Evolutionary conservation across 352 stramenopile genomes (phyloP).

Genomic region (Phytophthora capsici): DNA sequence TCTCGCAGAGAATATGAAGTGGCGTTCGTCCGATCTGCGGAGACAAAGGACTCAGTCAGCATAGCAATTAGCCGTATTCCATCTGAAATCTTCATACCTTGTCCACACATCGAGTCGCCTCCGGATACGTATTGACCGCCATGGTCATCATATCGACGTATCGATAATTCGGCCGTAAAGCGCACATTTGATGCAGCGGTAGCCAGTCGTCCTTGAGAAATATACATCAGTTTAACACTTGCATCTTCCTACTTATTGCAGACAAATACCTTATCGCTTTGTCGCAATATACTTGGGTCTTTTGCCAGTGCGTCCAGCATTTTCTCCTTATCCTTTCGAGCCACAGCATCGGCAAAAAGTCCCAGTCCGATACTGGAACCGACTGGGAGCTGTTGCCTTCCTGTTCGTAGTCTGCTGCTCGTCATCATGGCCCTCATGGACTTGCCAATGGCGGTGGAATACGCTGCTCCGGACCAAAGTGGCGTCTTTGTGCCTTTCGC

Average conservation of each 20-base stretch:
- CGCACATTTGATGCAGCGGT: slow-evolving; percentile 63
- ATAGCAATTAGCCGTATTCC: not conserved
- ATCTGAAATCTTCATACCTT: slow-evolving; percentile 33
- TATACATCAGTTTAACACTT: not conserved
- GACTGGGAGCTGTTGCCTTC: not conserved
- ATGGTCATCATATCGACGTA: slow-evolving; percentile 65
- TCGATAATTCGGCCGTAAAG: slow-evolving; percentile 51
- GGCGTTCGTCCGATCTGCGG: slow-evolving; percentile 48
- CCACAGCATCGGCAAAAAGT: slow-evolving; percentile 44
- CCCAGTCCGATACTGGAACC: slow-evolving; percentile 26
- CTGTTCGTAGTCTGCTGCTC: slow-evolving; percentile 16
- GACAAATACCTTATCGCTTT: slow-evolving; percentile 33
- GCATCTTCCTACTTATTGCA: not conserved
- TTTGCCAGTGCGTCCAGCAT: slow-evolving; percentile 49
- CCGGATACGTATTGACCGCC: slow-evolving; percentile 47
- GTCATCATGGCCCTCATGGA: slow-evolving; percentile 68
- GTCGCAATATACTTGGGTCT: slow-evolving; percentile 37
- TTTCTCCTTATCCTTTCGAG: slow-evolving; percentile 55
- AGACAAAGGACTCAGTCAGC: not conserved
- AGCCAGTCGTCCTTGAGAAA: slow-evolving; percentile 45
- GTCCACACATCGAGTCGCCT: slow-evolving; percentile 46
- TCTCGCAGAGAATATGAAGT: slow-evolving; percentile 60
- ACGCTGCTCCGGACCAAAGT: slow-evolving; percentile 27
- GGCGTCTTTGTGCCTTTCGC: slow-evolving; percentile 12
- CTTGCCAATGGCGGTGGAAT: slow-evolving; percentile 55